Evolutionary conservation across 306 rosid genomes (phyloP).

Genomic region (Hippophae tibetana): DNA sequence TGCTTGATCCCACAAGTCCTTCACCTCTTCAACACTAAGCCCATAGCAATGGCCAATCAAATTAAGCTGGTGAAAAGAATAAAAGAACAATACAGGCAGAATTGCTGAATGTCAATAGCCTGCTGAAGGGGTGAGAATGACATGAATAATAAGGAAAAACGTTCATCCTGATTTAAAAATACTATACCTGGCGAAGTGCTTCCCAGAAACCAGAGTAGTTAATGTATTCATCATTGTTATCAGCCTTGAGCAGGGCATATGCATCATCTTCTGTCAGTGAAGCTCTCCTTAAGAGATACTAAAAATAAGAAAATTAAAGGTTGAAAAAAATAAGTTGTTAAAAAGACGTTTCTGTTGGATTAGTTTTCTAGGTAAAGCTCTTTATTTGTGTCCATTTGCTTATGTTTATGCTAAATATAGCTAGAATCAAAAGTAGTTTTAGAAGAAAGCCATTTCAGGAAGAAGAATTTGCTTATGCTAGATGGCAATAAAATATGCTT

Average conservation of each 20-base stretch:
- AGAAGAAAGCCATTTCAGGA: too few relatives aligned
- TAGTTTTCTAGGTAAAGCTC: too few relatives aligned
- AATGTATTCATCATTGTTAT: constrained; percentile 47
- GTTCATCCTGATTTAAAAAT: background rate
- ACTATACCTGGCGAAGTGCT: constrained; percentile 57
- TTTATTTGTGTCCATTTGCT: too few relatives aligned
- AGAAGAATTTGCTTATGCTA: too few relatives aligned
- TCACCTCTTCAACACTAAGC: constrained; percentile 49
- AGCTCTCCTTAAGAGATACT: constrained; percentile 56
- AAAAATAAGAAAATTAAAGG: constrained; percentile 29
- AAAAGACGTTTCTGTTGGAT: background rate
- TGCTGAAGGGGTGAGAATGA: background rate
- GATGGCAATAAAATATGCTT: too few relatives aligned
- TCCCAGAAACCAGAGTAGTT: constrained; percentile 59
- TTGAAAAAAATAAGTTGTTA: background rate
- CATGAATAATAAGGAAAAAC: background rate
- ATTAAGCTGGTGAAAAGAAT: constrained; percentile 43
- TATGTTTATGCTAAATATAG: too few relatives aligned
- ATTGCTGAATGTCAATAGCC: background rate
- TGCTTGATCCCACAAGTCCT: constrained; percentile 63
- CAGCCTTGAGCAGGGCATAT: constrained; percentile 61
- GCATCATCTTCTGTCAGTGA: constrained; percentile 56
- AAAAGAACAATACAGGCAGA: background rate
- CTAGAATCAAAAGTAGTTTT: too few relatives aligned
- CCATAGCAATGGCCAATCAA: constrained; percentile 63